Conservation (phyloP, 2,329 filamentous ascomycete species). For the Peltaster fructicola region DNA sequence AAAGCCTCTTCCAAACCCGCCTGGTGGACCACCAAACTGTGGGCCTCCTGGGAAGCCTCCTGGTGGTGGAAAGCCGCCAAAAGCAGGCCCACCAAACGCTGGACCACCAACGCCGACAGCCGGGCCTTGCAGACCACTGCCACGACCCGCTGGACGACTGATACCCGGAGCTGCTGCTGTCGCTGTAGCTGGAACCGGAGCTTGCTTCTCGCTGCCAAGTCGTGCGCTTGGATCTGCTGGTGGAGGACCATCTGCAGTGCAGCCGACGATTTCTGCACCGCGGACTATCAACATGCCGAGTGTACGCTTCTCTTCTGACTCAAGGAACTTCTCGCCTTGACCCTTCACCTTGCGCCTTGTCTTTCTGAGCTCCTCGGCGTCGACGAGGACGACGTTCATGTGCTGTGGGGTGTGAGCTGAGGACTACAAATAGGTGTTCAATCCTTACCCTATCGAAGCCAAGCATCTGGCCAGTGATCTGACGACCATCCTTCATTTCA, state of each 20-base stretch:
- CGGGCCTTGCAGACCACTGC: conserved; percentile 69
- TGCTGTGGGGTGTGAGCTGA: conserved; percentile 39
- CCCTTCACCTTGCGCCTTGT: conserved; percentile 68
- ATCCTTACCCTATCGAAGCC: conserved; percentile 83
- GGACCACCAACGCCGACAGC: conserved; percentile 73
- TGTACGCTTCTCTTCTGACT: conserved; percentile 94
- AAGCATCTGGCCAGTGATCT: conserved; percentile 96
- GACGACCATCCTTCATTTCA: conserved; percentile 82
- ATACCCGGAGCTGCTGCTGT: conserved; percentile 76
- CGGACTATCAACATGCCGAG: conserved; percentile 87
- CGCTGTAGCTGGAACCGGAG: conserved; percentile 39
- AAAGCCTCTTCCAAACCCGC: no score
- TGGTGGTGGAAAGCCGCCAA: conserved; percentile 24
- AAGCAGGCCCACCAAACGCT: conserved; percentile 36
- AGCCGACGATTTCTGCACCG: conserved; percentile 83
- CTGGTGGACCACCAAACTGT: conserved; percentile 20
- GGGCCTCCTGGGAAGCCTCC: conserved; percentile 14
- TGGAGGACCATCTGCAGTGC: conserved; percentile 88
- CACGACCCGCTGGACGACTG: conserved; percentile 76
- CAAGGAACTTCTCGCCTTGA: conserved; percentile 38
- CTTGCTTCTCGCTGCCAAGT: conserved; percentile 54
- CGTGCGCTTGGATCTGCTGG: conserved; percentile 83
- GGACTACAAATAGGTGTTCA: neutral
- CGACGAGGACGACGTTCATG: conserved; percentile 97
- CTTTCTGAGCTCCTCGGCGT: conserved; percentile 93